Conservation (phyloP, 495 filamentous ascomycete genomes). For the Neurospora sp. region DNA sequence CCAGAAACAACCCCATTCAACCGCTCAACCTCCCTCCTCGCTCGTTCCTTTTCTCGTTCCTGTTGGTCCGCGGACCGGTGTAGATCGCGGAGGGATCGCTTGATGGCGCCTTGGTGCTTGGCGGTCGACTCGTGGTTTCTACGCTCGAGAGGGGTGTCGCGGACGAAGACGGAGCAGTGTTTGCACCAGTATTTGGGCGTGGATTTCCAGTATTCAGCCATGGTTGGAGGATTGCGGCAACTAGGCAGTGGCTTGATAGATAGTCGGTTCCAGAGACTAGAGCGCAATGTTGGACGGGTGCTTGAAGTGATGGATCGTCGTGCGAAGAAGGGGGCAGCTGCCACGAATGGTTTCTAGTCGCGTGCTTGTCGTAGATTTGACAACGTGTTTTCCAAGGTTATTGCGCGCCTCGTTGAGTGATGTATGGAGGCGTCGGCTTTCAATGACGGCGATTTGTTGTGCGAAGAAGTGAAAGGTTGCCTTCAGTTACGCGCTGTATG, state of each 20-base stretch:
- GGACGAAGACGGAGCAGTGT: slow-evolving; percentile 83
- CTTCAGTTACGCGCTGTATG: not conserved
- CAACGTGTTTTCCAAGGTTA: not conserved
- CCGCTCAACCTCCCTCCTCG: slow-evolving; percentile 76
- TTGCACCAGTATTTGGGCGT: slow-evolving; percentile 98
- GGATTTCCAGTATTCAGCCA: slow-evolving; percentile 99
- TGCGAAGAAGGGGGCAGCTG: not conserved
- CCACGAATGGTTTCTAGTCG: not conserved
- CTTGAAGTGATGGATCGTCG: not conserved
- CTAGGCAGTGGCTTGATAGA: not conserved
- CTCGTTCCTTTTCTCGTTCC: slow-evolving; percentile 66
- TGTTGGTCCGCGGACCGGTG: slow-evolving; percentile 72
- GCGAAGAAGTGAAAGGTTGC: not conserved
- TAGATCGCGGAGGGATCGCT: slow-evolving; percentile 81
- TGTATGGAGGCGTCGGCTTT: not conserved
- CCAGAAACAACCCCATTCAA: slow-evolving; percentile 64
- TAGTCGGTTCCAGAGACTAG: not conserved
- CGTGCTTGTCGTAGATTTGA: not conserved
- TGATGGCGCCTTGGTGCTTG: slow-evolving; percentile 80
- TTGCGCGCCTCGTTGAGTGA: not conserved
- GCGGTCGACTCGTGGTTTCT: slow-evolving; percentile 82
- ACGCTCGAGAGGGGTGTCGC: slow-evolving; percentile 83
- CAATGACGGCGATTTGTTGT: not conserved
- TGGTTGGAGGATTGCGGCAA: slow-evolving; percentile 21
- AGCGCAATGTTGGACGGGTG: not conserved